A percentile compares a stretch with the other conserved stretches of the same genome.
These are phyloP conservation scores for Fomitopsis palustris DNA, from an alignment of 1,284 basidiomycete species.

Conservation along the genomic window DNA sequence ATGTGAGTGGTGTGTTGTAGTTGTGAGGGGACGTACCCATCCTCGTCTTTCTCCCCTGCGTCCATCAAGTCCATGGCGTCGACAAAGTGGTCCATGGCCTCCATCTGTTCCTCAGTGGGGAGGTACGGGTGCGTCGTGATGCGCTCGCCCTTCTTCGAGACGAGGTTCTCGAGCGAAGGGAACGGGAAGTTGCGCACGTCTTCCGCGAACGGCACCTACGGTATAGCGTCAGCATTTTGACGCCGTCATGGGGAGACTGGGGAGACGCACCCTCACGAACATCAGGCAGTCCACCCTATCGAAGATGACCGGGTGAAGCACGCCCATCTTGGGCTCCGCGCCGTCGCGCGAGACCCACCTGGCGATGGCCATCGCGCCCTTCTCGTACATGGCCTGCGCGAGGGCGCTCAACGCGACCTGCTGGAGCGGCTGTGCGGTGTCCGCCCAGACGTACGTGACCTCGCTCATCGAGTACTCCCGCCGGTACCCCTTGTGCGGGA, in stretches of 20 bases:
- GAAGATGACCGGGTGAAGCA: slow-evolving; percentile 61
- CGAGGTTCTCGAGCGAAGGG: slow-evolving; percentile 73
- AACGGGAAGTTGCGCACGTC: slow-evolving; percentile 89
- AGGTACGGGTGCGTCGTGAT: slow-evolving; percentile 78
- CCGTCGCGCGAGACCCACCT: slow-evolving; percentile 76
- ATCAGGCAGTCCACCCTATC: slow-evolving; percentile 75
- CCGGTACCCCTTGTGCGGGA: slow-evolving; percentile 64
- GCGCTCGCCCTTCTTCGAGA: slow-evolving; percentile 73
- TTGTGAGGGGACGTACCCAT: slow-evolving; percentile 49
- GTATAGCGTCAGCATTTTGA: not conserved
- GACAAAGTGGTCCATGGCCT: slow-evolving; percentile 85
- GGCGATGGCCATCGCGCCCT: slow-evolving; percentile 61
- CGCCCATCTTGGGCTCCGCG: slow-evolving; percentile 82
- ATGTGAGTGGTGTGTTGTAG: not conserved
- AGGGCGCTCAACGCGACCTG: slow-evolving; percentile 87
- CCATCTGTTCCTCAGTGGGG: slow-evolving; percentile 76
- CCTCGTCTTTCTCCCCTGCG: slow-evolving; percentile 65
- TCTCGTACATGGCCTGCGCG: slow-evolving; percentile 70
- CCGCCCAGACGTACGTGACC: slow-evolving; percentile 84
- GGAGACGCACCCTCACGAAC: slow-evolving; percentile 67
- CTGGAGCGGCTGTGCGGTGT: slow-evolving; percentile 61
- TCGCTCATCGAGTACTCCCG: slow-evolving; percentile 85
- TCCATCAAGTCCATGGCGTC: slow-evolving; percentile 84
- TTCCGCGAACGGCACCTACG: slow-evolving; percentile 91
- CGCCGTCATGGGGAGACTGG: not conserved